Conservation (phyloP, 2,329 filamentous ascomycete species). For the Calonectria fujianensis region DNA sequence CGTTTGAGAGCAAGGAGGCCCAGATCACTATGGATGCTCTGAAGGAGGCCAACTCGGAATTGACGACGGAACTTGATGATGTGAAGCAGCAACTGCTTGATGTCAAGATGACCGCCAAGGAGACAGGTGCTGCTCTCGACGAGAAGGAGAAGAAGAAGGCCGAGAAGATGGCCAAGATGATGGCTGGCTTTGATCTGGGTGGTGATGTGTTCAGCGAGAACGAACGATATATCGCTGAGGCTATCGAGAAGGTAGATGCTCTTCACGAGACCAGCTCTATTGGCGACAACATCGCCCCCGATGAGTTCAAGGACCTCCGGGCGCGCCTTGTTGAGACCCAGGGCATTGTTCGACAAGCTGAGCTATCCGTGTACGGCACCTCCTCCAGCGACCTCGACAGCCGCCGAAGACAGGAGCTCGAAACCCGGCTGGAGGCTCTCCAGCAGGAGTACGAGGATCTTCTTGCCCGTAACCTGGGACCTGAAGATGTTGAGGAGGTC, state of each 20-base stretch:
- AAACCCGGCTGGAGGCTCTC: conserved; percentile 82
- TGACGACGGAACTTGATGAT: conserved; percentile 93
- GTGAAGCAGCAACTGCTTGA: conserved; percentile 97
- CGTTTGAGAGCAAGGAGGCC: conserved; percentile 97
- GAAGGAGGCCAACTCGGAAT: conserved; percentile 95
- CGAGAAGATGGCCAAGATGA: conserved; percentile 99
- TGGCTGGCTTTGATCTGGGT: conserved; percentile 97
- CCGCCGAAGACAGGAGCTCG: conserved; percentile 84
- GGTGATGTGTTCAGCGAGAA: conserved; percentile 96
- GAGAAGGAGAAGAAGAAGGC: conserved; percentile 99
- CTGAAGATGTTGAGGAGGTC: conserved; percentile 88
- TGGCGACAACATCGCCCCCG: conserved; percentile 87
- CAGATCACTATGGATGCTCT: conserved; percentile 98
- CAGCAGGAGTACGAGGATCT: conserved; percentile 91
- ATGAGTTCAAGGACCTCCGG: conserved; percentile 86
- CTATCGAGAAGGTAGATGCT: conserved; percentile 88
- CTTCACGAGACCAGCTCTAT: conserved; percentile 85
- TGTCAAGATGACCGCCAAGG: conserved; percentile 96
- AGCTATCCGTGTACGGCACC: conserved; percentile 86
- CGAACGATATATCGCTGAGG: conserved; percentile 87
- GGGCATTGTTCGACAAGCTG: conserved; percentile 93
- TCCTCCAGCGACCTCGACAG: conserved; percentile 79
- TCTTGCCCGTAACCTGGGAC: conserved; percentile 85
- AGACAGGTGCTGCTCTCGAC: conserved; percentile 90
- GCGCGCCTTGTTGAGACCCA: conserved; percentile 91